Conservation (phyloP, 2,329 filamentous ascomycete genomes). For the Neocucurbitaria cava region DNA sequence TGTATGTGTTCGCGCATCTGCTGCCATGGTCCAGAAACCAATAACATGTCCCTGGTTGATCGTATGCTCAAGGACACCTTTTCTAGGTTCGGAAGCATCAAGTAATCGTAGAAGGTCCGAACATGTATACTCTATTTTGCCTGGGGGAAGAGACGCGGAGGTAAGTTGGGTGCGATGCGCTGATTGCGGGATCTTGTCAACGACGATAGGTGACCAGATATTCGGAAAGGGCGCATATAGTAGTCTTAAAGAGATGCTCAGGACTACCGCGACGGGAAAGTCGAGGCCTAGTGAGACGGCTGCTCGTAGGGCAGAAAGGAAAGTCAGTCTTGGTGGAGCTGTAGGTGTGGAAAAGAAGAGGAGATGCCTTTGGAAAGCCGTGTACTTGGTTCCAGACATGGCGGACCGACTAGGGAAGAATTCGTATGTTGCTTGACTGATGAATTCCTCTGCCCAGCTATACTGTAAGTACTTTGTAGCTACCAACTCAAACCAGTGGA, state of each 20-base stretch:
- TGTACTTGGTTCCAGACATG: slow-evolving; percentile 23
- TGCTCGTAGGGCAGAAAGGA: slow-evolving; percentile 25
- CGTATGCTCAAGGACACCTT: slow-evolving; percentile 19
- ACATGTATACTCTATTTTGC: slow-evolving; percentile 24
- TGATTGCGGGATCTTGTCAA: slow-evolving; percentile 22
- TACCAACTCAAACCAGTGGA: neutral
- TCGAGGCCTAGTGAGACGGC: slow-evolving; percentile 25
- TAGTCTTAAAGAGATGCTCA: slow-evolving; percentile 26
- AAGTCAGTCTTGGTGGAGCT: slow-evolving; percentile 24
- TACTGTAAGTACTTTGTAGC: neutral
- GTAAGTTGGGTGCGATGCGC: slow-evolving; percentile 25
- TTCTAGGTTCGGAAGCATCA: slow-evolving; percentile 2
- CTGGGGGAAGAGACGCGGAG: slow-evolving; percentile 7
- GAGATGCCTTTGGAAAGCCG: slow-evolving; percentile 30
- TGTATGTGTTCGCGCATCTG: slow-evolving; percentile 19
- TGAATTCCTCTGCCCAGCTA: neutral
- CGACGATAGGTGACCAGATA: slow-evolving; percentile 21
- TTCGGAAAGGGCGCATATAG: slow-evolving; percentile 26
- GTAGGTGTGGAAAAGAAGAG: slow-evolving; percentile 32
- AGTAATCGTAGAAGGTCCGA: slow-evolving; percentile 21
- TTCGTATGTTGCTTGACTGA: neutral
- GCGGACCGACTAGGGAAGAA: neutral
- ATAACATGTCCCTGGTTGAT: slow-evolving; percentile 30
- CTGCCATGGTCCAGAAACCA: slow-evolving; percentile 32
- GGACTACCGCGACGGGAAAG: slow-evolving; percentile 25